Conservation (phyloP, 2,329 filamentous ascomycete species). For the Acrocalymma vagum region DNA sequence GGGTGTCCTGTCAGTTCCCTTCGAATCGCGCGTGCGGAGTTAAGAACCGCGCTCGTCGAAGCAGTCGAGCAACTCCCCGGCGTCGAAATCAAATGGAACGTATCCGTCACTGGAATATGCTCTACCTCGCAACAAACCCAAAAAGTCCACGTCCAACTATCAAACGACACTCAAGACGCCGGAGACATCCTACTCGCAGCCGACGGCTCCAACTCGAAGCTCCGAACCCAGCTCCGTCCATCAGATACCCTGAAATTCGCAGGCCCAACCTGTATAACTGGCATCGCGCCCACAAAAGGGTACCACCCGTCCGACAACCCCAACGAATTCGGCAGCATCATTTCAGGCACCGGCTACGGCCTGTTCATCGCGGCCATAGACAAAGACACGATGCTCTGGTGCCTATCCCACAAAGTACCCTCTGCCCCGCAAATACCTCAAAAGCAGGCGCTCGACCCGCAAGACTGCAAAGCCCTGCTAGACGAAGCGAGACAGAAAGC, state of each 20-base stretch:
- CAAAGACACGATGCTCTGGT: constrained; percentile 53
- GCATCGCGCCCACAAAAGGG: constrained; percentile 47
- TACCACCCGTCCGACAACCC: constrained; percentile 5
- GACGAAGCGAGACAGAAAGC: constrained; percentile 44
- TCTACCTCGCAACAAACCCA: neutral
- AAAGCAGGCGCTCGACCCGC: constrained; percentile 9
- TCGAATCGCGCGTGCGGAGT: constrained; percentile 48
- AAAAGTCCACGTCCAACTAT: constrained; percentile 5
- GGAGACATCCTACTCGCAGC: constrained; percentile 58
- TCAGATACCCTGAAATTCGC: constrained; percentile 50
- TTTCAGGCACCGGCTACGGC: constrained; percentile 43
- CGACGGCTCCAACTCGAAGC: constrained; percentile 55
- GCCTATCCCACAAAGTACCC: constrained; percentile 47
- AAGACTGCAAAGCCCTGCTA: constrained; percentile 40
- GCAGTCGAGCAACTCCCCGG: constrained; percentile 28
- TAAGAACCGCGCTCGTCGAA: constrained; percentile 47
- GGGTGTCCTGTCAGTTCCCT: constrained; percentile 49
- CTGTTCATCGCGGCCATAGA: constrained; percentile 59
- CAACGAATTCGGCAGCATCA: constrained; percentile 21
- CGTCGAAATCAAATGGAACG: constrained; percentile 11
- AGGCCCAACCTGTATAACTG: constrained; percentile 51
- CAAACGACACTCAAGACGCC: constrained; percentile 22
- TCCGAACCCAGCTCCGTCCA: constrained; percentile 51
- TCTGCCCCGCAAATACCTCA: constrained; percentile 3
- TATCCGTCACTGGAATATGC: constrained; percentile 3